Evolutionary conservation across 495 filamentous ascomycete genomes (phyloP).

Genomic region (Patellaria atrata): DNA sequence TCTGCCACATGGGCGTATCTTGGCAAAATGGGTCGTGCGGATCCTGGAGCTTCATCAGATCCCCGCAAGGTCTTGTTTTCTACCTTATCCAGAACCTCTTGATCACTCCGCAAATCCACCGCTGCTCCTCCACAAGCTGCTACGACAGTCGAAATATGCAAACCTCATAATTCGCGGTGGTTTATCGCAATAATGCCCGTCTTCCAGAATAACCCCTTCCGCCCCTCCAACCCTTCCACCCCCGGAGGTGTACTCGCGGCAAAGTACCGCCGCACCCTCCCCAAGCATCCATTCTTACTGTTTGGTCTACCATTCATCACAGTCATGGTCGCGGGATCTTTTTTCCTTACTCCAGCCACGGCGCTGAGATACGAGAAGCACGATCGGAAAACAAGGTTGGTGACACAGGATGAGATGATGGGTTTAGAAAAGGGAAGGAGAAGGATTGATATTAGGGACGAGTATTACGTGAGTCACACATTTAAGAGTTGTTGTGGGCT

Average conservation of each 20-base stretch:
- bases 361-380: slow-evolving; percentile 86
- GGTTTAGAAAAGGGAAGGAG: slow-evolving; percentile 57
- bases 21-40: no score
- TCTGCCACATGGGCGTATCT: no score
- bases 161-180: no score
- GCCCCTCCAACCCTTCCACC: slow-evolving; percentile 29
- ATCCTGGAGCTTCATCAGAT: no score
- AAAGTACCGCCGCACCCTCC: slow-evolving; percentile 55
- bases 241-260: slow-evolving; percentile 52
- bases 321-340: slow-evolving; percentile 87
- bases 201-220: slow-evolving; percentile 65
- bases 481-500: not conserved
- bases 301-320: slow-evolving; percentile 92
- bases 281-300: slow-evolving; percentile 71
- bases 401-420: slow-evolving; percentile 73
- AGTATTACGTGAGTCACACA: slow-evolving; percentile 70
- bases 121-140: no score
- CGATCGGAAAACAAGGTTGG: slow-evolving; percentile 68
- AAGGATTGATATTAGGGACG: slow-evolving; percentile 67
- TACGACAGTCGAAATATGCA: no score
- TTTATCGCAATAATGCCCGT: no score
- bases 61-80: no score
- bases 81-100: no score
- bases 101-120: no score
- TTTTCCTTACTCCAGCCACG: slow-evolving; percentile 85